phyloP scores from a whole-genome alignment of 306 rosid species.

The Vigna reflexopilosa region DNA sequence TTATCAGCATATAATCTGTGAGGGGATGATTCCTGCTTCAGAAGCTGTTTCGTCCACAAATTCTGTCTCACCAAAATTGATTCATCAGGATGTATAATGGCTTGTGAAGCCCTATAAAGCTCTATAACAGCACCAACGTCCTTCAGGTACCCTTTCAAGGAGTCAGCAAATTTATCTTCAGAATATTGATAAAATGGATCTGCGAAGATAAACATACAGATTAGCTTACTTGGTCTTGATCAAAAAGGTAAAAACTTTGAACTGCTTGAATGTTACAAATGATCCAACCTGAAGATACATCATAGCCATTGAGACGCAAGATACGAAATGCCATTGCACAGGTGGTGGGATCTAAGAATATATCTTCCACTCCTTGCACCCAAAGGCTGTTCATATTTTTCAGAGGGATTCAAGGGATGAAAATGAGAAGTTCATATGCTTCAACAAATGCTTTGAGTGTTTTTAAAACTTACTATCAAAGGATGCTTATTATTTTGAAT shows the following conservation, averaged over 20 bases:
- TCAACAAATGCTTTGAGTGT: background rate
- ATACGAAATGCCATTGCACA: slow-evolving; percentile 86
- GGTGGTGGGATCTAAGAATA: slow-evolving; percentile 70
- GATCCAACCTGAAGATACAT: slow-evolving; percentile 72
- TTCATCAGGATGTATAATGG: slow-evolving; percentile 65
- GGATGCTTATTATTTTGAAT: slow-evolving; percentile 1
- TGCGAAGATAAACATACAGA: slow-evolving; percentile 46
- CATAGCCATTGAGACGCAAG: slow-evolving; percentile 68
- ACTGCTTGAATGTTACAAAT: slow-evolving; percentile 9
- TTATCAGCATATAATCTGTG: slow-evolving; percentile 39
- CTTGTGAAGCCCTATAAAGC: slow-evolving; percentile 77
- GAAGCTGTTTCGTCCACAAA: slow-evolving; percentile 64
- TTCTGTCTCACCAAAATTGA: slow-evolving; percentile 59
- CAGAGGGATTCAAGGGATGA: background rate
- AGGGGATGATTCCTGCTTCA: slow-evolving; percentile 52
- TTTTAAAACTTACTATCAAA: background rate
- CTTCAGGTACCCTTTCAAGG: slow-evolving; percentile 78
- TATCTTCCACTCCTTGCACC: slow-evolving; percentile 69
- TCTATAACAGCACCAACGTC: slow-evolving; percentile 69
- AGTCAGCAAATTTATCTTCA: slow-evolving; percentile 62
- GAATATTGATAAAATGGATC: slow-evolving; percentile 71
- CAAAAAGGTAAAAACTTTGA: background rate
- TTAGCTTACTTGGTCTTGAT: slow-evolving; percentile 15
- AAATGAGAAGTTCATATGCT: slow-evolving; percentile 2
- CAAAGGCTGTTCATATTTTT: slow-evolving; percentile 53